Evolutionary conservation across 345 rosid species (phyloP), one percentile per base, ranked within the genome.

Genomic region (Euphorbia tirucalli): DNA sequence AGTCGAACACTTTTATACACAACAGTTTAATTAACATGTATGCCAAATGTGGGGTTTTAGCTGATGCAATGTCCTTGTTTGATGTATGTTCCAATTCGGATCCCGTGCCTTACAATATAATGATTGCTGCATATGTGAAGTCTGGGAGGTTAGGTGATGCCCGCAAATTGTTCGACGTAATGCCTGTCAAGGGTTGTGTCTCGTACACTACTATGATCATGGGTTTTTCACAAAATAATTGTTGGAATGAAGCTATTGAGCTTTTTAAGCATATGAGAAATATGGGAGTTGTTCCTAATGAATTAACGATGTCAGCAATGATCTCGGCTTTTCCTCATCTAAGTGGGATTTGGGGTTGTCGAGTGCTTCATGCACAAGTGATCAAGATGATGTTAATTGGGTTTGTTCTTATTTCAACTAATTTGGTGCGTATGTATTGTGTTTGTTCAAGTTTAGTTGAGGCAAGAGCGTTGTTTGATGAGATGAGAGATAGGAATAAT

Each of bases 21-120:
- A 93, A 91, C 71, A 89, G 97, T 65, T 82, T 91, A 70, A 85
- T 88, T 49, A 89, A 88, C 72, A 69, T 93, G 91, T 91, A 93
- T 71, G 82, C 88, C 1, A 93, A 85, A 80, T 88, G 92, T 61
- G 81, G 85, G 55, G 35, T 78, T 72, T 74, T 93, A 72, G 66
- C n/a, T 3, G 86, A 86, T 18, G 96, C 96, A 2, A 72, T 75
- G 74, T 76, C 69, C 18, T 66, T 91, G 30, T 93, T 88, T 15
- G 72, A 74, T 49, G 58, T 75, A 2, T 75, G 72, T 25, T 24
- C 75, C 16, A 70, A 54, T 43, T 57, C 77, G 76, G 91, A 88
- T 59, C 78, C 82, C 9, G 88, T 89, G 19, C 81, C 92, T 68
- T 89, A 75, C 31, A 91, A 91, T 73, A 87, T 93, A 43, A 86